These are phyloP conservation scores for Penicillium thymicola DNA, from an alignment of 2,329 filamentous ascomycete genomes.

Conservation along the genomic window DNA sequence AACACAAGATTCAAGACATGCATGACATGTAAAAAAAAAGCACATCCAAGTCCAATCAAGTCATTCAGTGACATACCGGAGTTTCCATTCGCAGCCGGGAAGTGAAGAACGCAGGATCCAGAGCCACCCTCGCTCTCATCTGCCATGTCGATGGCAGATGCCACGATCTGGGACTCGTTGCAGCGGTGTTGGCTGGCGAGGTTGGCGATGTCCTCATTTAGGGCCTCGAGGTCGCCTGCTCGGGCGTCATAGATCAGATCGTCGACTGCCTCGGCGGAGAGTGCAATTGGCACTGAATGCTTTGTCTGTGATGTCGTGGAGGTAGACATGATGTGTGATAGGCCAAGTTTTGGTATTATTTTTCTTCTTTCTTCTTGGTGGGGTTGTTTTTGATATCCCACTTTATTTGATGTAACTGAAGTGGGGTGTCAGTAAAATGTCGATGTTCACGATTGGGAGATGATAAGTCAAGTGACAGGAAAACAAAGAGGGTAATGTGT, in stretches of 20 bases:
- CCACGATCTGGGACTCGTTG: conserved; percentile 62
- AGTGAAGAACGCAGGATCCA: conserved; percentile 64
- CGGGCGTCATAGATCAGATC: conserved; percentile 88
- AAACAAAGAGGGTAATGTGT: background rate
- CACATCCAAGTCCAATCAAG: background rate
- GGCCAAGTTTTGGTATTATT: conserved; percentile 1
- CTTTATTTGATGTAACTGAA: conserved; percentile 2
- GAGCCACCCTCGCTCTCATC: conserved; percentile 66
- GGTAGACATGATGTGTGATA: conserved; percentile 11
- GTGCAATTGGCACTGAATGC: conserved; percentile 29
- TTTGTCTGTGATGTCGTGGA: conserved; percentile 16
- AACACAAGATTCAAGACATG: background rate
- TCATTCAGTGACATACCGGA: conserved; percentile 53
- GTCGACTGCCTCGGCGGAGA: conserved; percentile 79
- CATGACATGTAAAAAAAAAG: background rate
- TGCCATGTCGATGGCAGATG: conserved; percentile 67
- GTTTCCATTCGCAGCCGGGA: conserved; percentile 89
- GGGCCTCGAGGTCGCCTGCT: conserved; percentile 68
- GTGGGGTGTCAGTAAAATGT: background rate
- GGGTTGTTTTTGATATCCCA: conserved; percentile 6
- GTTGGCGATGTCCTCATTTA: conserved; percentile 58
- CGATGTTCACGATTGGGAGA: background rate
- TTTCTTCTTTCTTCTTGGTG: conserved; percentile 2
- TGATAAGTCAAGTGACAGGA: background rate
- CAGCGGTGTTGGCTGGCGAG: conserved; percentile 62